Conservation (phyloP, 192 early-diverging fungal genomes). For the Rhizoclosmatium sp. region DNA sequence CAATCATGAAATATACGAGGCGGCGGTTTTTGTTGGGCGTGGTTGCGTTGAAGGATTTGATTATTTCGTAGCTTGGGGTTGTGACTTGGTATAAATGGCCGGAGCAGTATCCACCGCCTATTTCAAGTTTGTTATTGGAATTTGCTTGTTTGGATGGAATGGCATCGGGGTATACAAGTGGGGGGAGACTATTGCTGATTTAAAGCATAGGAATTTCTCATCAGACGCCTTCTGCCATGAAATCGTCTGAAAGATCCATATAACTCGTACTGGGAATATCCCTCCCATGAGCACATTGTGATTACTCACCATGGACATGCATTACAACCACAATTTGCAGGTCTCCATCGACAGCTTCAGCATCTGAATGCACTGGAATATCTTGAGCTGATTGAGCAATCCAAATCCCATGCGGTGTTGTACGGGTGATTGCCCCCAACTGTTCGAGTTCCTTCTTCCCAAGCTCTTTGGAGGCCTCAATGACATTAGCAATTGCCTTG, state of each 20-base stretch:
- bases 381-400: slow-evolving; percentile 4
- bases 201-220: too few species aligned
- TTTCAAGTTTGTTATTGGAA: too few species aligned
- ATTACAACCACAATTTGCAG: not conserved
- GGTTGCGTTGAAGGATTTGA: slow-evolving; percentile 9
- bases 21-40: not conserved
- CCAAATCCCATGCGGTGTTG: slow-evolving; percentile 8
- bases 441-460: not conserved
- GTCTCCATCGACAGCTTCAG: not conserved
- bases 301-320: not conserved
- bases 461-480: not conserved
- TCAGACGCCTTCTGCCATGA: too few species aligned
- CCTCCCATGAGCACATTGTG: too few species aligned
- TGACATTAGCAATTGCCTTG: not conserved
- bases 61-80: not conserved
- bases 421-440: not conserved
- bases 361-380: not conserved
- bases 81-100: not conserved
- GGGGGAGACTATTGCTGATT: too few species aligned
- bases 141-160: too few species aligned
- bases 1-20: slow-evolving; percentile 31
- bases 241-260: too few species aligned
- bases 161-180: too few species aligned
- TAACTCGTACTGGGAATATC: not conserved
- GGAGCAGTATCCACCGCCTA: not conserved